These are phyloP conservation scores for Abrus precatorius DNA, from an alignment of 306 rosid species.

Conservation along the genomic window DNA sequence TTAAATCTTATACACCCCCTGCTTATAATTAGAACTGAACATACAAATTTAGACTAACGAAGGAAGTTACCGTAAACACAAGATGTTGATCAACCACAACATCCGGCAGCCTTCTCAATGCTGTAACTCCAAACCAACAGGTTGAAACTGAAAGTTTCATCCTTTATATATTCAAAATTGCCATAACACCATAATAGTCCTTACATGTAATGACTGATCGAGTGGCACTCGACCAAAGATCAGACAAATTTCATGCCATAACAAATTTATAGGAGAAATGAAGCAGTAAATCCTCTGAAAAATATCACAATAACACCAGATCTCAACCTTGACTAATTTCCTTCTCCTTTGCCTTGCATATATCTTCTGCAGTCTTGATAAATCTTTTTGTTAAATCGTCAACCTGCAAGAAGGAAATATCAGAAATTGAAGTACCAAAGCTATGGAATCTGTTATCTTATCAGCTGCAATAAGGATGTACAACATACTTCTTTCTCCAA, in stretches of 20 bases:
- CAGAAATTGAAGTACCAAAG: conserved; percentile 42
- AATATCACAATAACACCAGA: not conserved
- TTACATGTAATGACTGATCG: conserved; percentile 32
- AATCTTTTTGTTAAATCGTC: conserved; percentile 88
- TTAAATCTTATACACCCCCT: not conserved
- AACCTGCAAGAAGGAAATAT: conserved; percentile 58
- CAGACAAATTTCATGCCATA: conserved; percentile 29
- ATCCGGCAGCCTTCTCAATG: not conserved
- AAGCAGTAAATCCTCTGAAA: not conserved
- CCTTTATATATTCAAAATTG: conserved; percentile 27
- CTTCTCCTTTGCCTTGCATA: conserved; percentile 87
- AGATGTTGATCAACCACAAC: conserved; percentile 29
- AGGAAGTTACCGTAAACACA: not conserved
- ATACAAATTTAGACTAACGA: not conserved
- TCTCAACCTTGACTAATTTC: conserved; percentile 75
- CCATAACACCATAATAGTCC: not conserved
- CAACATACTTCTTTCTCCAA: conserved; percentile 89
- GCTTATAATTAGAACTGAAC: not conserved
- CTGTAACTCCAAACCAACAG: not conserved
- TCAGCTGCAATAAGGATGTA: conserved; percentile 6
- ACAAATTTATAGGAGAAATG: conserved; percentile 20
- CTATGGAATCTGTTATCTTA: conserved; percentile 19
- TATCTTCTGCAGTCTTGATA: conserved; percentile 84
- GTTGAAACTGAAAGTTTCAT: conserved; percentile 23
- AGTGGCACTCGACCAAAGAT: conserved; percentile 31